Evolutionary conservation across 352 stramenopile genomes (phyloP).

Genomic region (Phytophthora foliorum): DNA sequence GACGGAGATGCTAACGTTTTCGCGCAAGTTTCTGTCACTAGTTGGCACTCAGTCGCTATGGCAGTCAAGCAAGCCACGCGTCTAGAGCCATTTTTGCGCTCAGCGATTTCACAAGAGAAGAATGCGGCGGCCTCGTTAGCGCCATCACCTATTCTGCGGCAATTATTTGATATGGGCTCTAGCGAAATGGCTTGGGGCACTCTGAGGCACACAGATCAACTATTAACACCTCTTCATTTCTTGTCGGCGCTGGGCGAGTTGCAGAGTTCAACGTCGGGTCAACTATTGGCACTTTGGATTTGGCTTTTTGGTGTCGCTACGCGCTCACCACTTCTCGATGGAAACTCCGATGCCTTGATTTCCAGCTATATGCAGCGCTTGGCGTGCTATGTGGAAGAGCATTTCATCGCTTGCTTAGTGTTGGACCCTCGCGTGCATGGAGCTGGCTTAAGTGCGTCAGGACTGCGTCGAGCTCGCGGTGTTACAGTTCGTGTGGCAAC

Average conservation of each 20-base stretch:
- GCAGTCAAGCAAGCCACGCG: conserved; percentile 32
- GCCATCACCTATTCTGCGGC: conserved; percentile 12
- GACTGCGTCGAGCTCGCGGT: conserved; percentile 42
- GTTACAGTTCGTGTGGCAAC: conserved; percentile 39
- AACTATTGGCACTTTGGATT: conserved; percentile 46
- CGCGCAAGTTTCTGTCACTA: conserved; percentile 20
- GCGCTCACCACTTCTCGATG: conserved; percentile 42
- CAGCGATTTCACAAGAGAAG: conserved; percentile 31
- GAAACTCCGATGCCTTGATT: conserved; percentile 20
- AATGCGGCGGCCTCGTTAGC: background rate
- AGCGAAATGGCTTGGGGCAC: conserved; percentile 34
- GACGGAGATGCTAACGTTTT: conserved; percentile 12
- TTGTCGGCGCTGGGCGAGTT: conserved; percentile 40
- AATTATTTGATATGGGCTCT: conserved; percentile 27
- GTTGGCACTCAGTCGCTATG: conserved; percentile 40
- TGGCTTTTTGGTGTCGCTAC: conserved; percentile 41
- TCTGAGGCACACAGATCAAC: conserved; percentile 30
- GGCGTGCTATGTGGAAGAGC: conserved; percentile 46
- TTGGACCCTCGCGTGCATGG: conserved; percentile 50
- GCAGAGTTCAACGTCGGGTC: conserved; percentile 39
- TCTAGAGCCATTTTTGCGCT: conserved; percentile 26
- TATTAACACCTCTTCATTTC: conserved; percentile 42
- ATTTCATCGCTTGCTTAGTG: conserved; percentile 45
- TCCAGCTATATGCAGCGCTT: conserved; percentile 39
- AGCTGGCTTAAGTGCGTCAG: conserved; percentile 45